phyloP scores from a whole-genome alignment of 768 basidiomycete genomes.

The Pulveroboletus sp. region DNA sequence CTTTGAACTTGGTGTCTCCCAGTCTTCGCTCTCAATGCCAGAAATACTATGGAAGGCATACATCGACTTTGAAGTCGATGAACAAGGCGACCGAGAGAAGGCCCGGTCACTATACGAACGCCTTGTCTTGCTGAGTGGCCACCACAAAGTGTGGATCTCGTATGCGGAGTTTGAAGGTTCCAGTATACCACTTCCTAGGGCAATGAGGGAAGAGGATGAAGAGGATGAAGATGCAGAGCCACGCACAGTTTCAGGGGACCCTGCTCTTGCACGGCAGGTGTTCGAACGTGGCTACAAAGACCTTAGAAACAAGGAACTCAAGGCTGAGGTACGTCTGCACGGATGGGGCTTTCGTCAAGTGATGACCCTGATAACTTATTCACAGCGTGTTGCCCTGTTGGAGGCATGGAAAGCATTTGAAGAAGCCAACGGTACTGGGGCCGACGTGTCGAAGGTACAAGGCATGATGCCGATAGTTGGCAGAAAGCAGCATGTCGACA shows the following conservation, averaged over 20 bases:
- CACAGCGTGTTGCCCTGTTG: slow-evolving; percentile 83
- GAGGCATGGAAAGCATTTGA: slow-evolving; percentile 97
- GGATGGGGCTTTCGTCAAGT: background rate
- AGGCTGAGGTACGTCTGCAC: slow-evolving; percentile 69
- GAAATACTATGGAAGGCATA: slow-evolving; percentile 93
- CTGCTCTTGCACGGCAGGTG: slow-evolving; percentile 64
- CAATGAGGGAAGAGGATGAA: slow-evolving; percentile 67
- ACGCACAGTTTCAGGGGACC: slow-evolving; percentile 69
- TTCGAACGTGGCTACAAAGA: slow-evolving; percentile 88
- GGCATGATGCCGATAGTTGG: slow-evolving; percentile 91
- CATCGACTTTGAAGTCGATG: slow-evolving; percentile 93
- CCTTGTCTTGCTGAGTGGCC: slow-evolving; percentile 77
- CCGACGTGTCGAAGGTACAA: slow-evolving; percentile 78
- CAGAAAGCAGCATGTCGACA: slow-evolving; percentile 79
- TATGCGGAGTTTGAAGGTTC: slow-evolving; percentile 91
- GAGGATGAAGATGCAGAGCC: slow-evolving; percentile 47
- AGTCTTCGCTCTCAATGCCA: slow-evolving; percentile 87
- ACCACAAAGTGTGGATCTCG: slow-evolving; percentile 96
- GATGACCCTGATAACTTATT: background rate
- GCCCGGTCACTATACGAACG: slow-evolving; percentile 88
- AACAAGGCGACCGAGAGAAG: slow-evolving; percentile 78
- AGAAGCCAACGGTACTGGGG: slow-evolving; percentile 66
- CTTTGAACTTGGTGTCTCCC: slow-evolving; percentile 86
- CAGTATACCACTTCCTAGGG: slow-evolving; percentile 60
- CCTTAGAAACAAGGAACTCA: slow-evolving; percentile 73